Base-by-base conservation (phyloP, 495 filamentous ascomycete species). In the Saxophila tyrrhenica region DNA sequence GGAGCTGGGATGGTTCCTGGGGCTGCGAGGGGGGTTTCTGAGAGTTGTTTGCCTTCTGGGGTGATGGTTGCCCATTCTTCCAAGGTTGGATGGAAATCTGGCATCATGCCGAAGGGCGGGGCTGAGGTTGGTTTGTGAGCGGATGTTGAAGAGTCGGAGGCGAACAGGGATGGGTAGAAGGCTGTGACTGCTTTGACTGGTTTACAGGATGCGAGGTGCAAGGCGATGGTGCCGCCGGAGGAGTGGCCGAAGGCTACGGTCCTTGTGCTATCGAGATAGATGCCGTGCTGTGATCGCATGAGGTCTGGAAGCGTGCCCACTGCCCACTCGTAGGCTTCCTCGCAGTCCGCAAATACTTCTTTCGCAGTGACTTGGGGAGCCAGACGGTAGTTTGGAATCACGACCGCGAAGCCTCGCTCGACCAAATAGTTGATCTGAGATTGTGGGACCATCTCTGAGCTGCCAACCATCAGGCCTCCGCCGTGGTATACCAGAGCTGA, bases 241-340 rank as follows among this genome's bases (percentile, higher is more conserved):
- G 48, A 51, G 39, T 57, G 54, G 19, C 54, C 54, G 11, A 29
- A 23, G 2, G 48, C 48, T 1, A 57, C 54, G 9, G 51, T 41
- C 17, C 25, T 11, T 51, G 29, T 13, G 13, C 13, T 35, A 7
- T 35, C 29, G 29, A 35, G 29, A 5, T 35, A 7, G 7, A 35
- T 17, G 16, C 41, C 48, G 25, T 57, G 32, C 16, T 35, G 25
- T 2, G 10, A 11, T 16, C 22, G 16, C 39, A 57, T 29, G 32
- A 57, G 1, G 7, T 38, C 25, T 1, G 39, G 38, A 13, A 57
- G 39, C 1, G 32, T 29, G 3, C 19, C 19, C 16, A 32, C 51
- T n/a, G 48, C 39, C 54, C 54, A 57, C 20, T 57, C 54, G 41
- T 57, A 52, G 25, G 54, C 48, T 16, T 51, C 35, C 20, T 52